Conservation (phyloP, 768 basidiomycete species). For the Sutorius australiensis region DNA sequence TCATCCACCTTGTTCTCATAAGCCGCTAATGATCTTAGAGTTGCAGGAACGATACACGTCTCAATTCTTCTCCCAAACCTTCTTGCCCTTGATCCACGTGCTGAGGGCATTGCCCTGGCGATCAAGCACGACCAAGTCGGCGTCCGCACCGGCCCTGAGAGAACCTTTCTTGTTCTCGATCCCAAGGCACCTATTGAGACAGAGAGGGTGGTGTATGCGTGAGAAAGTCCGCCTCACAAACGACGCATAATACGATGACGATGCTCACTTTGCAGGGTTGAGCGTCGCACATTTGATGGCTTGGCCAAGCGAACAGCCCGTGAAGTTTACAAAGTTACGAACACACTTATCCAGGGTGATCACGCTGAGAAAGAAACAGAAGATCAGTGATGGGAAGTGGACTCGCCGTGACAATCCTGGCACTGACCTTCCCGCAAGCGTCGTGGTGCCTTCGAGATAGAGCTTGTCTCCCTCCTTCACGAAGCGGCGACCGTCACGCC, state of each 20-base stretch:
- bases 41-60: neutral
- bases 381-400: neutral
- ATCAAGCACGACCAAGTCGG: constrained; percentile 78
- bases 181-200: constrained; percentile 57
- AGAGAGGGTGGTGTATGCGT: neutral
- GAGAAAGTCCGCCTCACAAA: neutral
- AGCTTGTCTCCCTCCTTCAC: constrained; percentile 79
- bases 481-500: constrained; percentile 80
- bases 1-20: neutral
- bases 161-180: constrained; percentile 80
- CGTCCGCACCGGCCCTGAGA: constrained; percentile 77
- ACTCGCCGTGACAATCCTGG: neutral
- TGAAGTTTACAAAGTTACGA: constrained; percentile 80
- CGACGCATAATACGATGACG: neutral
- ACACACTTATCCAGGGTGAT: constrained; percentile 83
- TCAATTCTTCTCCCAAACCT: constrained; percentile 54
- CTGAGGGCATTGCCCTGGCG: constrained; percentile 59
- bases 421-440: constrained; percentile 80
- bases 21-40: neutral
- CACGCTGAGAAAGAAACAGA: constrained; percentile 43
- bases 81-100: constrained; percentile 75
- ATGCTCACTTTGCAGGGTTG: constrained; percentile 71
- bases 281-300: constrained; percentile 84
- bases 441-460: constrained; percentile 80
- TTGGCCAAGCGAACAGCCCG: constrained; percentile 77